A percentile compares a stretch with the other conserved stretches of the same genome.
Evolutionary conservation across 768 basidiomycete genomes (phyloP).

Genomic region (Cystoderma amianthinum): DNA sequence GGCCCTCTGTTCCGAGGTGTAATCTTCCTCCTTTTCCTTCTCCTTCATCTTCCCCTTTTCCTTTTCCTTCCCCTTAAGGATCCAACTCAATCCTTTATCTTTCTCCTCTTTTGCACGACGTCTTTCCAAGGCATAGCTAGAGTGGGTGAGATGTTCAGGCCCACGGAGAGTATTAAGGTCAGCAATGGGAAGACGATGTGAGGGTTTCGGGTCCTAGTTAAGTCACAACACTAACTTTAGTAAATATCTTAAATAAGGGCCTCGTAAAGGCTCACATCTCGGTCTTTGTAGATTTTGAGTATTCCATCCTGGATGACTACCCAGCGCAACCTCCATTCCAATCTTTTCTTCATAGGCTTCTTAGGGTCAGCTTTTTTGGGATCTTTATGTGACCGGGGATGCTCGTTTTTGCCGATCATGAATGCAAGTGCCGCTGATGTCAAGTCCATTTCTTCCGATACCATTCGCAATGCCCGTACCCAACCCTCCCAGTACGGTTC

Average conservation of each 20-base stretch:
- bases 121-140: constrained; percentile 3
- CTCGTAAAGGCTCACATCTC: constrained; percentile 32
- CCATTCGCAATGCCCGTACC: constrained; percentile 36
- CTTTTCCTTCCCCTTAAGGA: constrained; percentile 1
- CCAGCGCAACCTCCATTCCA: constrained; percentile 63
- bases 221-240: background rate
- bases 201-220: constrained; percentile 28
- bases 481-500: constrained; percentile 54
- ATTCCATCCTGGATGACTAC: constrained; percentile 51
- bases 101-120: too few relatives aligned
- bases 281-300: constrained; percentile 46
- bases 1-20: too few relatives aligned
- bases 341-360: constrained; percentile 12
- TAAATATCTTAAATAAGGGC: constrained; percentile 1
- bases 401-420: background rate
- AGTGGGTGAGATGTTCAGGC: constrained; percentile 28
- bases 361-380: constrained; percentile 4
- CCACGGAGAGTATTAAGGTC: constrained; percentile 36
- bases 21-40: background rate
- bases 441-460: constrained; percentile 15
- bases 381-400: background rate
- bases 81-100: background rate
- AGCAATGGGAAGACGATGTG: constrained; percentile 30
- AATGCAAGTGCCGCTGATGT: background rate
- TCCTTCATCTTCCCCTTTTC: background rate